Base-by-base conservation (phyloP, 2,329 filamentous ascomycete species). In the Orbilia javanica region DNA sequence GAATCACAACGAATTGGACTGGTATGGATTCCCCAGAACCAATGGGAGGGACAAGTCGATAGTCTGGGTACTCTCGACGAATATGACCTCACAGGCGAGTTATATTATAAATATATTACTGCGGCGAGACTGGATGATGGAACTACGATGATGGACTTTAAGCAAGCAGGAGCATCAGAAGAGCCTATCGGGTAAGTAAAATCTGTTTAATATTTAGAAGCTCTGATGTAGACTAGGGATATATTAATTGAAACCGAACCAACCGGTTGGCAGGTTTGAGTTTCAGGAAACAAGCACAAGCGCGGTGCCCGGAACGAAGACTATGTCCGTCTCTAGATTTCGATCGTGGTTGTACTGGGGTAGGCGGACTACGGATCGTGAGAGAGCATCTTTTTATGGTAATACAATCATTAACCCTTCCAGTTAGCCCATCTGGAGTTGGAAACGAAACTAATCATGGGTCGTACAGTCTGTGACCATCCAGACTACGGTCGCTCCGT, bases 391-490 rank as follows among this genome's bases (percentile, higher is more conserved):
- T 8, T 71, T 77, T 27, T 77, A 77, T 27, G 73, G 73, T 71
- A 62, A 15, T 25, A 4, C n/a, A n/a, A n/a, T n/a, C n/a, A n/a
- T n/a, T n/a, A 7, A 20, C 8, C 50, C 36, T 10, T 18, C 8
- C 11, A 22, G 22, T 15, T 22, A 10, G 7, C 44, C 8, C 11
- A 22, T 48, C 20, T 22, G 6, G 7, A 15, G 15, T 36, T 27
- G 34, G 46, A 5, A 11, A 8, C 20, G 20, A 44, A 27, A 15
- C 27, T 15, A 15, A 67, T 25, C 36, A 50, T n/a, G 15, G 31
- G 4, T 27, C 13, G 11, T 22, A 4, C 48, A 77, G 67, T 62
- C n/a, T 77, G 66, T 39, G 62, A 71, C 62, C 67, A 77, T 39
- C 73, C 73, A 1, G 57, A 62, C 22, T 64, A 69, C 10, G 72